These are phyloP conservation scores for Beauveria australis DNA, from an alignment of 2,329 filamentous ascomycete species.

Conservation along the genomic window DNA sequence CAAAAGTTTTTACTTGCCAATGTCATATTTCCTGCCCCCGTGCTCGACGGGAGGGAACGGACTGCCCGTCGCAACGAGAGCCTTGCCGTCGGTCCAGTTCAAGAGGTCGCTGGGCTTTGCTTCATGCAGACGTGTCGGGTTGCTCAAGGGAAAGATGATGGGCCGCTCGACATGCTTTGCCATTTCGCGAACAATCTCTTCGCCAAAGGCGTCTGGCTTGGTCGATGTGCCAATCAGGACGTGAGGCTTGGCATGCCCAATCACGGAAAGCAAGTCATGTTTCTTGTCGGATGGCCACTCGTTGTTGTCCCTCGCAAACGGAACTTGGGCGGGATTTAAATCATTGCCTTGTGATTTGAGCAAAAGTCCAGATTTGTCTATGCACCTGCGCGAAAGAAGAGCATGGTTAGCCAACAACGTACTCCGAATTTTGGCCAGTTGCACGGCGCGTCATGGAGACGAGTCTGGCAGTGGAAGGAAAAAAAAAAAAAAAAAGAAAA, in stretches of 20 bases:
- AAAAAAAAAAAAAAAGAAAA: not conserved
- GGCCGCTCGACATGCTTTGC: slow-evolving; percentile 62
- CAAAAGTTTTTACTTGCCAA: slow-evolving; percentile 26
- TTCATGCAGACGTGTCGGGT: slow-evolving; percentile 78
- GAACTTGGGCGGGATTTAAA: slow-evolving; percentile 45
- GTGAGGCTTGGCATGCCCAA: slow-evolving; percentile 67
- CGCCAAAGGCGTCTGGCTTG: slow-evolving; percentile 38
- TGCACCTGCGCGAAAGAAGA: slow-evolving; percentile 32
- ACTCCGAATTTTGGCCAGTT: no score
- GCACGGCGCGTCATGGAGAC: not conserved
- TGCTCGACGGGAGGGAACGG: slow-evolving; percentile 66
- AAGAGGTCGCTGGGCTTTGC: slow-evolving; percentile 69
- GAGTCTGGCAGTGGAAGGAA: no score
- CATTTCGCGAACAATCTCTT: slow-evolving; percentile 33
- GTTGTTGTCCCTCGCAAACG: slow-evolving; percentile 54
- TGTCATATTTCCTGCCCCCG: slow-evolving; percentile 34
- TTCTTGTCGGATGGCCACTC: slow-evolving; percentile 52
- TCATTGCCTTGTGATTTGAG: slow-evolving; percentile 55
- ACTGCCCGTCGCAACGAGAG: slow-evolving; percentile 73
- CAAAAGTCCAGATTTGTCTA: slow-evolving; percentile 75
- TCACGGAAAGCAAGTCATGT: slow-evolving; percentile 54
- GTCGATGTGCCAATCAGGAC: slow-evolving; percentile 81
- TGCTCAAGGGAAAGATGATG: slow-evolving; percentile 75
- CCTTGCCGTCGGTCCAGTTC: slow-evolving; percentile 69
- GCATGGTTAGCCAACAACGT: no score